These are phyloP conservation scores for Chlamydomonas sp. DNA, from an alignment of 139 green algal species.

Conservation along the genomic window DNA sequence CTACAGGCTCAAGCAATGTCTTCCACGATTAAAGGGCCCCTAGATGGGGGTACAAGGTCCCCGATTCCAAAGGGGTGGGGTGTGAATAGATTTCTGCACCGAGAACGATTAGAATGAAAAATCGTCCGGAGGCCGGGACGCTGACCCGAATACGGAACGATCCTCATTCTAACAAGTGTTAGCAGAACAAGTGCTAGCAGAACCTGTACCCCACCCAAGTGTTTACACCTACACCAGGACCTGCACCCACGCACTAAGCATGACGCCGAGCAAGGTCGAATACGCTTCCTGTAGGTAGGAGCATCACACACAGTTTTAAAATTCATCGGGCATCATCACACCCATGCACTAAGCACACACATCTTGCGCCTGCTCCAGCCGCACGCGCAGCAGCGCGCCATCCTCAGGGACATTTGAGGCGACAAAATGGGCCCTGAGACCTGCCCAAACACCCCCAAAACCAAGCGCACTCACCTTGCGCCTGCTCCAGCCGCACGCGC, in stretches of 20 bases:
- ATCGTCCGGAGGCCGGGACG: not conserved
- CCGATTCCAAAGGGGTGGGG: too few relatives aligned
- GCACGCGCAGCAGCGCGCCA: slow-evolving; percentile 14
- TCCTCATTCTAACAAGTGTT: not conserved
- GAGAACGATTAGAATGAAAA: too few relatives aligned
- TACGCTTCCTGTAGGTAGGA: too few relatives aligned
- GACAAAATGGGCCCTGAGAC: not conserved
- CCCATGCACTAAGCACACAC: not conserved
- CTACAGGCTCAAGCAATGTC: too few relatives aligned
- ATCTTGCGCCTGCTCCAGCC: slow-evolving; percentile 28
- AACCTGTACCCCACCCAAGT: not conserved
- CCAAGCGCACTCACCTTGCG: slow-evolving; percentile 14
- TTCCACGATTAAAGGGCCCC: too few relatives aligned
- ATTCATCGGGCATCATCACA: too few relatives aligned
- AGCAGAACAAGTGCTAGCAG: not conserved
- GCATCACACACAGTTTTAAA: too few relatives aligned
- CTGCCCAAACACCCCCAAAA: not conserved
- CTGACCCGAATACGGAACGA: not conserved
- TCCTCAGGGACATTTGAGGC: slow-evolving; percentile 20
- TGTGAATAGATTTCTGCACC: too few relatives aligned
- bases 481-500: slow-evolving; percentile 19
- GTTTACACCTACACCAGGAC: not conserved
- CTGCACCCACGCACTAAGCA: not conserved
- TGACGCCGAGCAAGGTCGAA: too few relatives aligned
- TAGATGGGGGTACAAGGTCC: too few relatives aligned